phyloP scores from a whole-genome alignment of 352 stramenopile species.

The Phytophthora litchii region DNA sequence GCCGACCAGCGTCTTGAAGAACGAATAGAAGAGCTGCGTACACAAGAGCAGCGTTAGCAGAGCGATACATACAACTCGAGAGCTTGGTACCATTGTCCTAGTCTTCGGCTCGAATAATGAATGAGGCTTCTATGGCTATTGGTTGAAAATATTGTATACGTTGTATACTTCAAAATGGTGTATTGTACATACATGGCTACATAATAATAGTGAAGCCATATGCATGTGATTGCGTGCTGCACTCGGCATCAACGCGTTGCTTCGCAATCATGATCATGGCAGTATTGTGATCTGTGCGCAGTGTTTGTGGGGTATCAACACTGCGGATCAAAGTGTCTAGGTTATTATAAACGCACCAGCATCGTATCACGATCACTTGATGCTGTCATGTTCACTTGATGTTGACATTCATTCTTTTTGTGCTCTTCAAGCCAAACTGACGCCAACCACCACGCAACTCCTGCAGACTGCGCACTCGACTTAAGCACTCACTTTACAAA shows the following conservation, averaged over 20 bases:
- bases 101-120: constrained; percentile 13
- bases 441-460: background rate
- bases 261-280: constrained; percentile 5
- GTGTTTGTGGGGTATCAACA: background rate
- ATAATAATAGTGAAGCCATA: background rate
- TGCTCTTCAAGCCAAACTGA: constrained; percentile 7
- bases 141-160: background rate
- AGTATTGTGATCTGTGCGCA: background rate
- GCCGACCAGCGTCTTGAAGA: constrained; percentile 98
- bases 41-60: constrained; percentile 2
- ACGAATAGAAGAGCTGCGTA: constrained; percentile 96
- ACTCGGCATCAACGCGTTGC: background rate
- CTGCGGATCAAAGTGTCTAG: too few species aligned
- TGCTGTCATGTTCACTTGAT: constrained; percentile 12
- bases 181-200: background rate
- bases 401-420: constrained; percentile 10
- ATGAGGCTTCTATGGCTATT: background rate
- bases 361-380: background rate
- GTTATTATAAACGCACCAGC: background rate
- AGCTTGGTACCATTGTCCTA: constrained; percentile 27
- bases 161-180: background rate
- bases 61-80: background rate
- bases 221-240: constrained; percentile 5
- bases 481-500: constrained; percentile 18
- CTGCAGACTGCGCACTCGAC: background rate